Percentiles rank a stretch among this genome's conserved stretches.
phyloP scores from a whole-genome alignment of 164 flowering plant genomes.

The Liriodendron chinense region DNA sequence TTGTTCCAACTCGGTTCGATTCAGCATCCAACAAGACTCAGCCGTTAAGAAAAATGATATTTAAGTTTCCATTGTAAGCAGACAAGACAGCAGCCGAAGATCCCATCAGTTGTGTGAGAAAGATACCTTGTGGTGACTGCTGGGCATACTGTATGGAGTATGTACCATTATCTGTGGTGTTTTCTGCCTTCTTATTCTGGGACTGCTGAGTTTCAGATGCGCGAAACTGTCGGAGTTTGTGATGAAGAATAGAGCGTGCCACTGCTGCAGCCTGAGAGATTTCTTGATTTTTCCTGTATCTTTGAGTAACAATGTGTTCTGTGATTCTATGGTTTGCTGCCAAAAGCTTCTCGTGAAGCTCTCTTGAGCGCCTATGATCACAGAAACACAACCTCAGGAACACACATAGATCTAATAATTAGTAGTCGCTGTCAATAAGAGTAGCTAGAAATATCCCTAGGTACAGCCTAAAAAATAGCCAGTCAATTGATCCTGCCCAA shows the following conservation, averaged over 20 bases:
- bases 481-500: neutral
- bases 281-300: slow-evolving; percentile 43
- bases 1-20: neutral
- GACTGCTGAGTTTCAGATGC: slow-evolving; percentile 30
- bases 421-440: neutral
- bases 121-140: slow-evolving; percentile 41
- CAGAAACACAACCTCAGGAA: slow-evolving; percentile 1
- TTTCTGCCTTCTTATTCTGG: slow-evolving; percentile 3
- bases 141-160: slow-evolving; percentile 5
- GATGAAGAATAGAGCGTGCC: slow-evolving; percentile 70
- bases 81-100: neutral
- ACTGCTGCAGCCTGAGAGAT: slow-evolving; percentile 54
- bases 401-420: neutral
- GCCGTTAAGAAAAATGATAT: neutral
- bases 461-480: neutral
- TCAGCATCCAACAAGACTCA: neutral
- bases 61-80: neutral
- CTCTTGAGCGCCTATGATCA: slow-evolving; percentile 50
- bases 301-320: slow-evolving; percentile 40
- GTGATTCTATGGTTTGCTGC: slow-evolving; percentile 41
- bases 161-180: slow-evolving; percentile 10
- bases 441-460: neutral
- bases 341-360: slow-evolving; percentile 51
- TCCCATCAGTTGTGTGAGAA: neutral
- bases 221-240: slow-evolving; percentile 47